Percentiles rank a stretch among this genome's conserved stretches.
Conservation (phyloP, 441 rosid genomes). For the Populus trichocarpa region DNA sequence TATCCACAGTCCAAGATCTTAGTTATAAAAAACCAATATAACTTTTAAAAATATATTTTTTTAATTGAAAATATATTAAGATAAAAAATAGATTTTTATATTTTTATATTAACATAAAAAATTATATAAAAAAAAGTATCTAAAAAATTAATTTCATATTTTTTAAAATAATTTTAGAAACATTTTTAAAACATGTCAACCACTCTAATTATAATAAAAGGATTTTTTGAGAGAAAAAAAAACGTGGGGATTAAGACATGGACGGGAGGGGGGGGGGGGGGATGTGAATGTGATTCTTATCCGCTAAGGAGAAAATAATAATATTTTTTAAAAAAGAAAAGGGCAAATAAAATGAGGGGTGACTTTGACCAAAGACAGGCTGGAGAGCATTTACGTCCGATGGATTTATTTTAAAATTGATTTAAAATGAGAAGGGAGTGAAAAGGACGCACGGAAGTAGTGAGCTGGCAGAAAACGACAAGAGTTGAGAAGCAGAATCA, state of each 20-base stretch:
- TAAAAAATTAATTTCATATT: too few relatives aligned
- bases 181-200: too few relatives aligned
- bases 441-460: constrained; percentile 44
- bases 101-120: too few relatives aligned
- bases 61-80: too few relatives aligned
- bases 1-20: too few relatives aligned
- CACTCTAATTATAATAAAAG: constrained; percentile 7
- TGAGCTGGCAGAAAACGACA: constrained; percentile 53
- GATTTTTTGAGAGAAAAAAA: not conserved
- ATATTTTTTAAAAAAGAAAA: not conserved
- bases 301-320: not conserved
- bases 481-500: constrained; percentile 30
- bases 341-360: not conserved
- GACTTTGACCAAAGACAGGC: constrained; percentile 60
- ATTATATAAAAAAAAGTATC: too few relatives aligned
- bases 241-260: not conserved
- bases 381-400: constrained; percentile 36
- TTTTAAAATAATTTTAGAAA: too few relatives aligned
- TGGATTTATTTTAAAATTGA: not conserved
- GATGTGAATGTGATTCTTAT: constrained; percentile 8
- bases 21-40: too few relatives aligned
- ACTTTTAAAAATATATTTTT: too few relatives aligned
- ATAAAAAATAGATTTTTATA: too few relatives aligned
- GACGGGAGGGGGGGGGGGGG: not conserved
- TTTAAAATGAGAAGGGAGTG: not conserved